Conservation (phyloP, 106 monocot species). For the Gastrodia elata region DNA sequence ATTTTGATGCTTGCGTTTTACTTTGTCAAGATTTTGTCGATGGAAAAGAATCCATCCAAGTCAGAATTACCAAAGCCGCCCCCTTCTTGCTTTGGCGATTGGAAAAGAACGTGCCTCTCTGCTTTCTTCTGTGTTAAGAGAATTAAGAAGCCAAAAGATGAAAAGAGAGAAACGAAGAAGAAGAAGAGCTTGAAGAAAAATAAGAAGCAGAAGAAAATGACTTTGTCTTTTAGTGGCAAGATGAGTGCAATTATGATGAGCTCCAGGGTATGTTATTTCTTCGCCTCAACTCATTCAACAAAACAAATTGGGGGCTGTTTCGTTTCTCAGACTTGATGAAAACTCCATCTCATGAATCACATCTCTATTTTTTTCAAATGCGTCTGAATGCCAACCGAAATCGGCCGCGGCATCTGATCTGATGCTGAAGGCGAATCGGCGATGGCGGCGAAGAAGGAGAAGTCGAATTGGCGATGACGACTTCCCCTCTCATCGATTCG, state of each 20-base stretch:
- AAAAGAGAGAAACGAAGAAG: not conserved
- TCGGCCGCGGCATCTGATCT: too few species aligned
- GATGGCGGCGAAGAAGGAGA: too few species aligned
- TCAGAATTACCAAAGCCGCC: not conserved
- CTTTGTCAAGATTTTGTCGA: not conserved
- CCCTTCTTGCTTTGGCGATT: conserved; percentile 7
- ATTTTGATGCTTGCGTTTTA: too few species aligned
- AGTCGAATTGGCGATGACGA: too few species aligned
- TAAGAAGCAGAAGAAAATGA: not conserved
- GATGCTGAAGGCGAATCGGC: too few species aligned
- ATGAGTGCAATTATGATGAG: conserved; percentile 9
- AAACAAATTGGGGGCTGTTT: not conserved
- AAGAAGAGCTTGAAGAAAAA: not conserved
- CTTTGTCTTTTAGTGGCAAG: not conserved
- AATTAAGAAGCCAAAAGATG: not conserved
- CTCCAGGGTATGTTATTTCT: not conserved
- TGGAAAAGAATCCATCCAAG: conserved; percentile 1
- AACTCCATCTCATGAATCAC: too few species aligned
- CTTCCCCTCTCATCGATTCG: too few species aligned
- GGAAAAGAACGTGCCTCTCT: not conserved
- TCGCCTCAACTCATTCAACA: not conserved
- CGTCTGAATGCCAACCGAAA: too few species aligned
- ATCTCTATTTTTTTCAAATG: too few species aligned
- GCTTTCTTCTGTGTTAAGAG: not conserved
- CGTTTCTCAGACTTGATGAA: too few species aligned